These are phyloP conservation scores for Albizia julibrissin DNA, from an alignment of 306 rosid genomes.

Conservation along the genomic window DNA sequence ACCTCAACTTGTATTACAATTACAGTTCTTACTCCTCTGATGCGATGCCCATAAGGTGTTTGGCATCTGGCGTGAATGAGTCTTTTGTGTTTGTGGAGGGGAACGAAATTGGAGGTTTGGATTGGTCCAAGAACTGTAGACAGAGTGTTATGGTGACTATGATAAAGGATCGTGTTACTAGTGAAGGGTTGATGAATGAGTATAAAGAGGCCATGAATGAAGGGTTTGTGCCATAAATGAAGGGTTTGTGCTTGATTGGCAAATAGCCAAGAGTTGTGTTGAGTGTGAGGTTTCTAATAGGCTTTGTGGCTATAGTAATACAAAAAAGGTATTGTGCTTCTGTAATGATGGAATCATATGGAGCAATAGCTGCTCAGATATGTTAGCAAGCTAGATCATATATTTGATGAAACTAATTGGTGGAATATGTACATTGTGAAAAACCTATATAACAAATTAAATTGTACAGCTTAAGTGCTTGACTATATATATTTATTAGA, in stretches of 20 bases:
- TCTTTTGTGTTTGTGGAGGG: slow-evolving; percentile 47
- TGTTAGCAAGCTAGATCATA: background rate
- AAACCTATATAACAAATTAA: no score
- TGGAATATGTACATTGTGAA: no score
- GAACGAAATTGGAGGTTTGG: slow-evolving; percentile 30
- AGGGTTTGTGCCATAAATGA: no score
- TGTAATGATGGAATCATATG: slow-evolving; percentile 41
- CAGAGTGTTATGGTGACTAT: slow-evolving; percentile 28
- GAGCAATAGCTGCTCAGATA: slow-evolving; percentile 35
- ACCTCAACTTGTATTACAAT: slow-evolving; percentile 45
- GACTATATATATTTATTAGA: no score
- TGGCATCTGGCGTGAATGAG: slow-evolving; percentile 3
- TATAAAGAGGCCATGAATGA: slow-evolving; percentile 39
- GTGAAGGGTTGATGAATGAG: slow-evolving; percentile 25
- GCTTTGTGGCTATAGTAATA: slow-evolving; percentile 36
- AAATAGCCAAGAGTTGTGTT: slow-evolving; percentile 8
- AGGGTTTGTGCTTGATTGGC: slow-evolving; percentile 47
- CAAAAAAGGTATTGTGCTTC: slow-evolving; percentile 24
- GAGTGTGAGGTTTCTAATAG: slow-evolving; percentile 42
- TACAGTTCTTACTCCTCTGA: slow-evolving; percentile 36
- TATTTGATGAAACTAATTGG: no score
- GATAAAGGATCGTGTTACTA: slow-evolving; percentile 32
- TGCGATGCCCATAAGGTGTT: slow-evolving; percentile 23
- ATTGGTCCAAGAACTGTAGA: slow-evolving; percentile 30
- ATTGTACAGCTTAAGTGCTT: no score